phyloP scores from a whole-genome alignment of 441 rosid species.

The Francoa sonchifolia region DNA sequence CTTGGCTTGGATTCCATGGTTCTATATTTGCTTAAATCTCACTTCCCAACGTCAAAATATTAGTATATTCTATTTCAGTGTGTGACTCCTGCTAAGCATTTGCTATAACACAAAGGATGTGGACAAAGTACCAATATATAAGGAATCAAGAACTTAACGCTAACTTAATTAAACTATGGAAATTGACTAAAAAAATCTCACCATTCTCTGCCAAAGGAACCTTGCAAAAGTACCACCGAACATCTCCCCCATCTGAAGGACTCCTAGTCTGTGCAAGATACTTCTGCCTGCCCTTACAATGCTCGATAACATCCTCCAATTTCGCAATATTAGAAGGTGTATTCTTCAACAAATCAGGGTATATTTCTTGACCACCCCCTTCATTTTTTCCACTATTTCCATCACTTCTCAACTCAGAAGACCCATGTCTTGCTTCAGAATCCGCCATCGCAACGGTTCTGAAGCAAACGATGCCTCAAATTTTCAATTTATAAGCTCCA shows the following conservation, averaged over 20 bases:
- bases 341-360: slow-evolving; percentile 72
- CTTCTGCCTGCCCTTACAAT: slow-evolving; percentile 61
- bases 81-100: too few species aligned
- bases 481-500: background rate
- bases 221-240: slow-evolving; percentile 84
- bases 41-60: too few species aligned
- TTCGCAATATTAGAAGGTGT: slow-evolving; percentile 84
- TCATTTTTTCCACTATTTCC: slow-evolving; percentile 5
- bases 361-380: slow-evolving; percentile 27
- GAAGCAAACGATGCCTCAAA: background rate
- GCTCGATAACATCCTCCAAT: slow-evolving; percentile 80
- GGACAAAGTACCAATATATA: too few species aligned
- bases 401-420: too few species aligned
- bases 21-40: too few species aligned
- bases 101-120: too few species aligned
- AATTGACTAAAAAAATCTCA: too few species aligned
- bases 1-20: too few species aligned
- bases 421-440: slow-evolving; percentile 12
- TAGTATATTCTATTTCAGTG: too few species aligned
- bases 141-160: too few species aligned
- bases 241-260: slow-evolving; percentile 85
- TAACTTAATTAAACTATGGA: too few species aligned
- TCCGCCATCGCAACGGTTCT: slow-evolving; percentile 21
- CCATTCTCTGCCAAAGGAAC: slow-evolving; percentile 70
- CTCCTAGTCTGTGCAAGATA: slow-evolving; percentile 75